phyloP scores from a whole-genome alignment of 176 grass and related monocot species.

The Aegilops tauschii region DNA sequence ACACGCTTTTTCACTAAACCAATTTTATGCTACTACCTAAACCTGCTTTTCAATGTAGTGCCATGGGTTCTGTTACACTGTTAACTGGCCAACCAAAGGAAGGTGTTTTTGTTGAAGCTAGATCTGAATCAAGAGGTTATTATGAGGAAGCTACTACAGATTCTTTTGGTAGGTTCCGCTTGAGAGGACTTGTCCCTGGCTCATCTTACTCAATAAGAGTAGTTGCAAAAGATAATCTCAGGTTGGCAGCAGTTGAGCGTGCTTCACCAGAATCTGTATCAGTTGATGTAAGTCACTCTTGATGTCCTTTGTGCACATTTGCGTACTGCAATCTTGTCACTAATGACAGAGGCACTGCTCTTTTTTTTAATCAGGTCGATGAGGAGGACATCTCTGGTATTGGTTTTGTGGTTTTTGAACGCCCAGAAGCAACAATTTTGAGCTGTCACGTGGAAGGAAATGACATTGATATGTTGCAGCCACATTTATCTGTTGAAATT shows the following conservation, averaged over 20 bases:
- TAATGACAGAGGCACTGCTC: constrained; percentile 19
- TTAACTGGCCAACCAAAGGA: constrained; percentile 88
- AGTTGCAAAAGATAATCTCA: constrained; percentile 60
- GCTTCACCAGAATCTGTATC: constrained; percentile 71
- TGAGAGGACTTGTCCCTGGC: constrained; percentile 88
- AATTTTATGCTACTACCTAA: constrained; percentile 18
- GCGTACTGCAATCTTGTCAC: background rate
- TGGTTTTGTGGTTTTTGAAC: constrained; percentile 92
- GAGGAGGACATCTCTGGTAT: constrained; percentile 65
- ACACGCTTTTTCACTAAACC: background rate
- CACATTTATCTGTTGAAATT: constrained; percentile 85
- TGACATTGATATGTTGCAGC: constrained; percentile 48
- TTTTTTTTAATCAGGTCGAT: constrained; percentile 57
- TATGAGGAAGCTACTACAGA: constrained; percentile 96
- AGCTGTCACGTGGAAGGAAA: constrained; percentile 79
- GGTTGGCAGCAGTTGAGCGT: constrained; percentile 64
- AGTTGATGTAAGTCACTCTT: constrained; percentile 61
- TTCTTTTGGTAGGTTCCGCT: constrained; percentile 71
- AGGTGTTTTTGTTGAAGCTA: constrained; percentile 85
- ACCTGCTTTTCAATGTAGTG: constrained; percentile 57
- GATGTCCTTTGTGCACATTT: constrained; percentile 17
- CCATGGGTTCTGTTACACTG: constrained; percentile 84
- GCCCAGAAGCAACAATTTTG: constrained; percentile 69
- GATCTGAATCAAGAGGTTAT: constrained; percentile 86
- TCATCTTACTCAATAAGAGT: constrained; percentile 83